Evolutionary conservation across 495 filamentous ascomycete species (phyloP).

Genomic region (Penicillium manginii): DNA sequence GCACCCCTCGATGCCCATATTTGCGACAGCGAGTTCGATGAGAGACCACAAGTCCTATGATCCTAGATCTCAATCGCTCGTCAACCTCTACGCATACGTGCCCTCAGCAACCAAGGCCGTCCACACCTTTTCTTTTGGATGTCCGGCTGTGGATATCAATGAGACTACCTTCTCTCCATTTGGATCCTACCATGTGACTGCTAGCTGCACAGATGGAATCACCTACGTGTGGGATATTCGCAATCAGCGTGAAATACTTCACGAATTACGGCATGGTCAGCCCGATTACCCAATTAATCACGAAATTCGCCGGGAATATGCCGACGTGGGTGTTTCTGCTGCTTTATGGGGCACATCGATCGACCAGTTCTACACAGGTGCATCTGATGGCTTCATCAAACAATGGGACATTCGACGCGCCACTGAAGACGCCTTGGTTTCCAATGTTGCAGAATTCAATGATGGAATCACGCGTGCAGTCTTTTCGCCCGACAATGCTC

Average conservation of each 20-base stretch:
- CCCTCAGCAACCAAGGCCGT: neutral
- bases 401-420: conserved; percentile 78
- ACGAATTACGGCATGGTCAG: conserved; percentile 68
- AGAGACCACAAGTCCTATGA: conserved; percentile 8
- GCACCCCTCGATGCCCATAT: conserved; percentile 64
- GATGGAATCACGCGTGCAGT: conserved; percentile 63
- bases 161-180: conserved; percentile 63
- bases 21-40: conserved; percentile 59
- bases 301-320: conserved; percentile 59
- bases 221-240: conserved; percentile 87
- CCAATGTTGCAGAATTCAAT: conserved; percentile 54
- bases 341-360: conserved; percentile 73
- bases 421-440: conserved; percentile 61
- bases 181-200: conserved; percentile 66
- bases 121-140: conserved; percentile 54
- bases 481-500: conserved; percentile 72
- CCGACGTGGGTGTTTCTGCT: conserved; percentile 82
- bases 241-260: conserved; percentile 54
- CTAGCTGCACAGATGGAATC: conserved; percentile 81
- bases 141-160: conserved; percentile 84
- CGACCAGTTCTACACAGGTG: conserved; percentile 81
- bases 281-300: conserved; percentile 66
- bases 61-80: conserved; percentile 50
- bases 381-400: conserved; percentile 85
- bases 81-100: conserved; percentile 51